Base-by-base conservation (phyloP, 2,329 filamentous ascomycete species). In the Phaeomoniella chlamydospora region DNA sequence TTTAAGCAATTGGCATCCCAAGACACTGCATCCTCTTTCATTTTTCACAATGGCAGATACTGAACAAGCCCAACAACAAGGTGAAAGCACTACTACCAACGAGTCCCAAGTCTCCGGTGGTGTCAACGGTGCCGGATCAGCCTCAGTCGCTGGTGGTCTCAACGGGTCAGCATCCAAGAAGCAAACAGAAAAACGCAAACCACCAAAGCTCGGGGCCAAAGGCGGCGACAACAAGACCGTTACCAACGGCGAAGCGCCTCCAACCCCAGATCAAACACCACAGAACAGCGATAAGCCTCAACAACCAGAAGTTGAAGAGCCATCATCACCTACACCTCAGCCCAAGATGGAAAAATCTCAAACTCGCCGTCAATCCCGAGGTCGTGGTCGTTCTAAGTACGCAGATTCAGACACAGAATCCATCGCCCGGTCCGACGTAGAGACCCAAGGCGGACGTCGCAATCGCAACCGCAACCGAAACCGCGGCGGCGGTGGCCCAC, bases 361-460 rank as follows among this genome's bases (percentile, higher is more conserved):
- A 35, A 46, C 45, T 15, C 42, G 46, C 37, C 39, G 44, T 11
- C 43, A 41, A 18, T 39, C 43, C 14, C 40, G 49, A 36, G 39
- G 47, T 40, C 40, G 48, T 29, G 39, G 43, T 60, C 44, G 64
- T 59, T 41, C 64, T 65, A 44, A 39, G 39, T 44, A 43, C 31
- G 50, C 53, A 44, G 52, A 55, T 38, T 54, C 50, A 43, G 71
- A 73, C 46, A 62, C 61, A 18, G 72, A 75, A 47, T 68, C 65
- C 33, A 57, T 70, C 42, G 56, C 66, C 4, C 65, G 68, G 46
- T 67, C 62, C 47, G 67, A 73, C 43, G 62, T 68, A 38, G 70
- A 67, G 39, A 56, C 59, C 18, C 51, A 43, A 39, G 70, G 70
- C 38, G 55, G 55, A 29, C 68, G 71, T 41, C 67, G 68, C 43